Conservation (phyloP, 345 rosid genomes). For the Citrus maxima region DNA sequence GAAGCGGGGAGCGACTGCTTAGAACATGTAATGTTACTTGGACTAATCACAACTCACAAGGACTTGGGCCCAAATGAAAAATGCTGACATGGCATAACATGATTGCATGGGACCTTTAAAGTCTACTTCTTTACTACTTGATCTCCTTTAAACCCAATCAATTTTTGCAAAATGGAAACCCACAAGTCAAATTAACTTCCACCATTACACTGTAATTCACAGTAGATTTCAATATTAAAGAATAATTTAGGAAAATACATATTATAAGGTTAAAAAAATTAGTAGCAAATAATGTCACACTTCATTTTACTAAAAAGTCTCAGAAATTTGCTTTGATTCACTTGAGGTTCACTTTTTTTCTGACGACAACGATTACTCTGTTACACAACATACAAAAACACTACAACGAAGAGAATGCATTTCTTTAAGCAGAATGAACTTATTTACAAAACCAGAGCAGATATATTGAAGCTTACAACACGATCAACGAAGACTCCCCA, state of each 20-base stretch:
- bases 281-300: not conserved
- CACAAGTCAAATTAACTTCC: not conserved
- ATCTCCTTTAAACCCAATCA: not conserved
- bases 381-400: not conserved
- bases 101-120: no score
- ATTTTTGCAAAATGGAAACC: not conserved
- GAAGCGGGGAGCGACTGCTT: not conserved
- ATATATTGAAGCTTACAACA: not conserved
- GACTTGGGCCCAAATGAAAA: not conserved
- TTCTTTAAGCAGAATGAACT: not conserved
- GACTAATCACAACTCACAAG: not conserved
- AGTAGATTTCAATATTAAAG: not conserved
- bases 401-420: not conserved
- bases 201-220: not conserved
- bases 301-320: not conserved
- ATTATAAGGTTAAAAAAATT: no score
- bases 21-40: not conserved
- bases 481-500: constrained; percentile 27
- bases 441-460: not conserved
- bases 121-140: not conserved
- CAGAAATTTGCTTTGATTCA: not conserved
- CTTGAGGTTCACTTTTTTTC: not conserved
- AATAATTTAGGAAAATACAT: not conserved
- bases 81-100: not conserved
- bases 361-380: not conserved